Evolutionary conservation across 306 rosid species (phyloP).

Genomic region (Castanea sativa): DNA sequence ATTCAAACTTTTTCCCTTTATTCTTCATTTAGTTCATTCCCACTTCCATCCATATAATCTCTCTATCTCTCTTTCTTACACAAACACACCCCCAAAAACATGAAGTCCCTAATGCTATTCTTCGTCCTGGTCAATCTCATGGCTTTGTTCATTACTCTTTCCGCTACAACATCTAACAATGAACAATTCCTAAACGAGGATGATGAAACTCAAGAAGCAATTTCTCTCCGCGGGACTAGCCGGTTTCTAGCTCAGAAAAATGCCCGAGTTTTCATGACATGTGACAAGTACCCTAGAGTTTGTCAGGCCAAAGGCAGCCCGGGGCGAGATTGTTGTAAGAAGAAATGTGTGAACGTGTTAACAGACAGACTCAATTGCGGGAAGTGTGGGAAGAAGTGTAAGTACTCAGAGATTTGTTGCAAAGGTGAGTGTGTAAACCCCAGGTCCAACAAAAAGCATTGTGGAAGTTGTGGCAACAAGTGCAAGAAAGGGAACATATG

Average conservation of each 20-base stretch:
- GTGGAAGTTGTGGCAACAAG: constrained; percentile 63
- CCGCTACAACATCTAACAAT: constrained; percentile 18
- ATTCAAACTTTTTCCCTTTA: neutral
- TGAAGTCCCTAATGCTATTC: constrained; percentile 27
- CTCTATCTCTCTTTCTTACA: too few relatives aligned
- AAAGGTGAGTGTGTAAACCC: constrained; percentile 66
- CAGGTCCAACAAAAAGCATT: constrained; percentile 39
- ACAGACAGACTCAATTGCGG: constrained; percentile 55
- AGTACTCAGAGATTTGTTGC: constrained; percentile 52
- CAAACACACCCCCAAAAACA: neutral
- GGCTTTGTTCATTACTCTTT: constrained; percentile 28
- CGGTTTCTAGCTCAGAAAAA: constrained; percentile 14
- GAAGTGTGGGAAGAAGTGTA: constrained; percentile 65
- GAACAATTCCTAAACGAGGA: neutral
- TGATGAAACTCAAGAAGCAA: neutral
- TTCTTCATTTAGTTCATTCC: neutral
- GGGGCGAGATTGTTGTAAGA: constrained; percentile 54
- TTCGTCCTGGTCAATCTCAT: constrained; percentile 23
- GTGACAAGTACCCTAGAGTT: constrained; percentile 47
- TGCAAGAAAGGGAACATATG: constrained; percentile 41
- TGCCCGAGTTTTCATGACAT: constrained; percentile 13
- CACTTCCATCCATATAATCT: too few relatives aligned
- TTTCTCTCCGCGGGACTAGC: constrained; percentile 24
- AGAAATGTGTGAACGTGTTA: constrained; percentile 44
- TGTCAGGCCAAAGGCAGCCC: constrained; percentile 39